Evolutionary conservation across 140 eudicot species (phyloP), one percentile per base, ranked within the genome.

Genomic region (Ambrosia hybrid): DNA sequence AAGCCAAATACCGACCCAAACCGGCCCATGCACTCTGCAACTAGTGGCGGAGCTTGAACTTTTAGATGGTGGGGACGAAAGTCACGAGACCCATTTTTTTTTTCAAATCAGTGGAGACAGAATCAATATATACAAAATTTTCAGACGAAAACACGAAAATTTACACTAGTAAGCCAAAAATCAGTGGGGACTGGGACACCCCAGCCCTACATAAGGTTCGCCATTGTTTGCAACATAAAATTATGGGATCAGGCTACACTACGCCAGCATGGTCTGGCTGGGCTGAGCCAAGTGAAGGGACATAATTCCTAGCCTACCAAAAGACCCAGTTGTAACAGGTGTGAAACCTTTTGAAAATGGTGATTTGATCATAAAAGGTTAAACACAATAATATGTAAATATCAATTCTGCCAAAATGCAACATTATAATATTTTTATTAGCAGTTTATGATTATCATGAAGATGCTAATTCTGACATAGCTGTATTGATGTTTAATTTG

Each of bases 381-480:
- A 26, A 70, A 14, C 8, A 6, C 9, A 68, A 68, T 48, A 9
- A 2, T 52, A 70, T 26, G 72, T n/a, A 60, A 71, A 11, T 21
- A 53, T 63, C 52, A 48, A 9, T 36, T 17, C 5, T 51, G 39
- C n/a, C 45, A 51, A 68, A 49, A 68, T 76, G 71, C 41, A 68
- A 45, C 38, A 21, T 21, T 21, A 21, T 21, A 21, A 37, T 38
- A 36, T 13, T 17, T 57, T 68, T 68, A 17, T 76, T 58, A 49
- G 46, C 34, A 78, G 41, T 65, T 72, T 65, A 72, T 8, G 36
- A 37, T 38, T 3, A 53, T 64, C 51, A 62, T 39, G 4, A 74
- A 64, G 48, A 74, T 64, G 36, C 38, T 43, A 14, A 75, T 15
- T 65, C 48, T 76, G 52, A 67, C 68, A 68, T 68, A 52, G 52